phyloP scores from a whole-genome alignment of 2,329 filamentous ascomycete genomes.

The Neonectria sp. region DNA sequence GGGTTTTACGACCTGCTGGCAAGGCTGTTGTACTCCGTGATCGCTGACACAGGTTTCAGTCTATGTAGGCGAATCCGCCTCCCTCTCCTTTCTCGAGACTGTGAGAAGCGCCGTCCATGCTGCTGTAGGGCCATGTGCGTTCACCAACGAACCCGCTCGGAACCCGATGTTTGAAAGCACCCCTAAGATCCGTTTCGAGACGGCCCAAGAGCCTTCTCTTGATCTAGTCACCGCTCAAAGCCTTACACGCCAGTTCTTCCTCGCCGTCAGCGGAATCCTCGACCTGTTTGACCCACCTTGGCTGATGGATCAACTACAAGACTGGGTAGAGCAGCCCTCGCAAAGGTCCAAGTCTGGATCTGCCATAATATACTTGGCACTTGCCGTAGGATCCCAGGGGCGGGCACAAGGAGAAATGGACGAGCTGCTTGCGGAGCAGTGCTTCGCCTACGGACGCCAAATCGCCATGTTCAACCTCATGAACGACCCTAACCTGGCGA shows the following conservation, averaged over 20 bases:
- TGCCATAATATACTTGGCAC: slow-evolving; percentile 12
- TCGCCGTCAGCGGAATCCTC: slow-evolving; percentile 11
- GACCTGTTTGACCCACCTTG: slow-evolving; percentile 20
- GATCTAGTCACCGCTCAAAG: slow-evolving; percentile 6
- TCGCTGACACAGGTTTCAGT: slow-evolving; percentile 5
- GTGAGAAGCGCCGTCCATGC: slow-evolving; percentile 12
- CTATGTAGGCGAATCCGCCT: slow-evolving; percentile 17
- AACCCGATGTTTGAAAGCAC: slow-evolving; percentile 13
- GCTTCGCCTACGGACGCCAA: slow-evolving; percentile 12
- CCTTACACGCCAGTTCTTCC: slow-evolving; percentile 8
- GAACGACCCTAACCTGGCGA: slow-evolving; percentile 6
- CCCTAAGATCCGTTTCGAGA: slow-evolving; percentile 11
- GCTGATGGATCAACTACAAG: slow-evolving; percentile 7
- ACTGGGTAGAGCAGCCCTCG: slow-evolving; percentile 8
- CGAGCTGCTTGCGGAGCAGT: slow-evolving; percentile 9
- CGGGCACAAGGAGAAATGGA: slow-evolving; percentile 5
- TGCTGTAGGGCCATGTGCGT: slow-evolving; percentile 10
- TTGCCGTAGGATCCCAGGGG: slow-evolving; percentile 6
- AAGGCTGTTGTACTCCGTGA: not conserved
- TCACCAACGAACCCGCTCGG: slow-evolving; percentile 7
- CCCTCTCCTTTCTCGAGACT: slow-evolving; percentile 19
- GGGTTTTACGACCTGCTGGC: not conserved
- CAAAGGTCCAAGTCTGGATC: slow-evolving; percentile 5
- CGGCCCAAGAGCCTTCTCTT: slow-evolving; percentile 4
- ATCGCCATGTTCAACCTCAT: slow-evolving; percentile 10